Base-by-base conservation (phyloP, 345 rosid species). In the Camelina sativa region DNA sequence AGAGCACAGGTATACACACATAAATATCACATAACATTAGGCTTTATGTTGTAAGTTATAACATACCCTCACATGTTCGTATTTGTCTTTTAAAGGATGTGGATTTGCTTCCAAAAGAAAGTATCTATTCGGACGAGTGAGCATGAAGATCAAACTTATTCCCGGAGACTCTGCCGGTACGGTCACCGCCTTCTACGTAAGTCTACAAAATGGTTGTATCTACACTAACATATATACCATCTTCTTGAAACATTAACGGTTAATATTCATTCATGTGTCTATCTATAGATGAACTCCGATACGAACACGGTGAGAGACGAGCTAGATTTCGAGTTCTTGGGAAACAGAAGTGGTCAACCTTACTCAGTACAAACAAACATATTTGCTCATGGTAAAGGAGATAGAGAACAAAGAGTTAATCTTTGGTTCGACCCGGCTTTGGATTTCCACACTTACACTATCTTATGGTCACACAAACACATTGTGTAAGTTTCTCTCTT, bases 151-250 rank as follows among this genome's bases (percentile, higher is more conserved):
- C 84, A 94, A 91, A 86, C 98, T 94, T 65, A 7, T 94, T 61
- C 85, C 93, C 0, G 97, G 99, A 2, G 99, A 94, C 83, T 94
- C 97, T n/a, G 99, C 99, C 12, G 99, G 97, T 79, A 91, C 97
- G 3, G 97, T 94, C 80, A 86, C 99, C 1, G 99, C 99, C 78
- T 94, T 94, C 76, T 94, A 92, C 50, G 97, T 92, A 79, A 48
- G 86, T 65, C 13, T 63, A n/a, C n/a, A n/a, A n/a, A n/a, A n/a
- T n/a, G n/a, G n/a, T n/a, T n/a, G n/a, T n/a, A n/a, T n/a, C n/a
- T n/a, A n/a, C n/a, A n/a, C n/a, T n/a, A n/a, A n/a, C n/a, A n/a
- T n/a, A n/a, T n/a, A n/a, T n/a, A n/a, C n/a, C n/a, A n/a, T n/a
- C n/a, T n/a, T n/a, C n/a, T n/a, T 56, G 25, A 34, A 65, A 57